These are phyloP conservation scores for Pisolithus sp. DNA, from an alignment of 768 basidiomycete species.

Conservation along the genomic window DNA sequence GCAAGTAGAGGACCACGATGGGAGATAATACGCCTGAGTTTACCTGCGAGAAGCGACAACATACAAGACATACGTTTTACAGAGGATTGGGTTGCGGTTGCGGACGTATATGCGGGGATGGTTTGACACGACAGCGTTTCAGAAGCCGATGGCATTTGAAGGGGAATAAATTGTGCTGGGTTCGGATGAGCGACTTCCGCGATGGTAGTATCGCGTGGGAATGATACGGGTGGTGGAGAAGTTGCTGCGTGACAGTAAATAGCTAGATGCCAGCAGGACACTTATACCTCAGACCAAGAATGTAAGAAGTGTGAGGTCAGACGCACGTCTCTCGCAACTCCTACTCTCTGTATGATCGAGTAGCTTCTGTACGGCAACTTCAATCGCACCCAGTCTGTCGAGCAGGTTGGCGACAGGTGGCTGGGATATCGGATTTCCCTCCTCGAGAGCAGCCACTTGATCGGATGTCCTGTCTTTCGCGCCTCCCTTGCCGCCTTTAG, in stretches of 20 bases:
- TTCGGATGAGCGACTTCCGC: neutral
- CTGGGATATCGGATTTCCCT: neutral
- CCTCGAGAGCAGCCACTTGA: neutral
- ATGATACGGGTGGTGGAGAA: neutral
- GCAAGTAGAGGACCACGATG: neutral
- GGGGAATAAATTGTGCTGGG: neutral
- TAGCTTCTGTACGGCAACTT: slow-evolving; percentile 14
- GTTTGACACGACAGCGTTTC: neutral
- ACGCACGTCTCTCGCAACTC: slow-evolving; percentile 8
- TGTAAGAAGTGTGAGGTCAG: neutral
- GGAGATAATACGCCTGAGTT: neutral
- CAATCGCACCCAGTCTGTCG: slow-evolving; percentile 12
- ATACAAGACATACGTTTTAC: neutral
- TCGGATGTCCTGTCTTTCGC: neutral
- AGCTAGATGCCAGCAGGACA: neutral
- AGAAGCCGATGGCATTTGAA: neutral
- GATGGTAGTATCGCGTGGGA: neutral
- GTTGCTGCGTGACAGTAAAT: neutral
- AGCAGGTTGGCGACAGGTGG: neutral
- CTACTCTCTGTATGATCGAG: slow-evolving; percentile 8
- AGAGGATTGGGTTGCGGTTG: neutral
- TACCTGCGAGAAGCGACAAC: neutral
- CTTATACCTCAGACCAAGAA: neutral
- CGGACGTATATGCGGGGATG: neutral
- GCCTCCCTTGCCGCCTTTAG: neutral